phyloP scores from a whole-genome alignment of 208 protist species.

The Acanthamoeba royreba region DNA sequence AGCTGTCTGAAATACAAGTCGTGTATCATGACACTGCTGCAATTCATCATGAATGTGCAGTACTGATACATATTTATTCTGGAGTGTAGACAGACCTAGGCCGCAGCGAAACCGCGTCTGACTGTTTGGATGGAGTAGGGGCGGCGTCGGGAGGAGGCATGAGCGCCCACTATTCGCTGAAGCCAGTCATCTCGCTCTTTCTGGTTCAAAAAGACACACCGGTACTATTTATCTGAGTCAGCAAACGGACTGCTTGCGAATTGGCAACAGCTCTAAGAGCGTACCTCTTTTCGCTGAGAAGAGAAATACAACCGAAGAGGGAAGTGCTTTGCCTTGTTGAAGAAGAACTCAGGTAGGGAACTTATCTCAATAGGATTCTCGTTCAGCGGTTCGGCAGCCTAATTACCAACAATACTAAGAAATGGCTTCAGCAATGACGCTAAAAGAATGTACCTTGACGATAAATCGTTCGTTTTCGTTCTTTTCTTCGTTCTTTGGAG shows the following conservation, averaged over 20 bases:
- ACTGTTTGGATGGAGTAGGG: not conserved
- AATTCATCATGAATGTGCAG: too few relatives aligned
- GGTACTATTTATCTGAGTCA: not conserved
- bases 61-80: too few relatives aligned
- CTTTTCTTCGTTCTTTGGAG: not conserved
- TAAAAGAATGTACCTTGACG: not conserved
- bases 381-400: not conserved
- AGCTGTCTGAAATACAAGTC: too few relatives aligned
- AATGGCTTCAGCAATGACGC: too few relatives aligned
- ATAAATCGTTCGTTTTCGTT: too few relatives aligned
- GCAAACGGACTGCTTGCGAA: too few relatives aligned
- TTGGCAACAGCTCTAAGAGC: too few relatives aligned
- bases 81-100: too few relatives aligned
- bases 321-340: not conserved
- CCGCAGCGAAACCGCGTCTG: not conserved
- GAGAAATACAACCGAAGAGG: not conserved
- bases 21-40: too few relatives aligned
- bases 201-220: not conserved
- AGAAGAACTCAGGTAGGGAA: not conserved
- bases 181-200: not conserved
- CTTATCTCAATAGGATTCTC: slow-evolving; percentile 1
- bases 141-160: not conserved
- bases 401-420: too few relatives aligned
- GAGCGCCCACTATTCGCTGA: not conserved
- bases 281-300: not conserved